A percentile compares a stretch with the other conserved stretches of the same genome.
phyloP scores from a whole-genome alignment of 768 basidiomycete species.

The Termitomyces sp. region DNA sequence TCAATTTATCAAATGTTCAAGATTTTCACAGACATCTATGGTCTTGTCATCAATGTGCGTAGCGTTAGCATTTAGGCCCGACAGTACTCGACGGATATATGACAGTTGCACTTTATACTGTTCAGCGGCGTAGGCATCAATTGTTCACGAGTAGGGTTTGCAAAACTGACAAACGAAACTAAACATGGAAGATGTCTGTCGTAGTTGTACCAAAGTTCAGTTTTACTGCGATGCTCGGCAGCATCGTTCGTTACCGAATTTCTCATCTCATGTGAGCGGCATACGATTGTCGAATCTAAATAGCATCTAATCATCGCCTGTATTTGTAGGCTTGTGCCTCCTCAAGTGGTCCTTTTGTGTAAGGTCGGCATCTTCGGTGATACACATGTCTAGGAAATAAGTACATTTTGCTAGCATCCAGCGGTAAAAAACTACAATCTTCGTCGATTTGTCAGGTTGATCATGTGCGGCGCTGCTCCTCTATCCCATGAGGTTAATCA shows the following conservation, averaged over 20 bases:
- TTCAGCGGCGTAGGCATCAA: slow-evolving; percentile 43
- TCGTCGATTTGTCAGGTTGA: slow-evolving; percentile 32
- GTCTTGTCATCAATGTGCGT: slow-evolving; percentile 53
- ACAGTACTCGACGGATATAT: neutral
- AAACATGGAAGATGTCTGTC: slow-evolving; percentile 33
- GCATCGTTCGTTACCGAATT: slow-evolving; percentile 53
- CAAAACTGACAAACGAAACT: neutral
- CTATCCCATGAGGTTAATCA: slow-evolving; percentile 48
- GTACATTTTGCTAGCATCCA: slow-evolving; percentile 34
- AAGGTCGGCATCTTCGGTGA: slow-evolving; percentile 29
- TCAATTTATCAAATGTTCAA: neutral
- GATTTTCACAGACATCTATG: slow-evolving; percentile 49
- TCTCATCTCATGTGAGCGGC: slow-evolving; percentile 41
- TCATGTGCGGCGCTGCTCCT: slow-evolving; percentile 56
- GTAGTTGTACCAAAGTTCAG: slow-evolving; percentile 61
- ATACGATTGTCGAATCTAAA: neutral
- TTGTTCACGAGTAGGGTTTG: neutral
- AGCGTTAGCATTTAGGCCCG: neutral
- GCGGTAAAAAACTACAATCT: slow-evolving; percentile 46
- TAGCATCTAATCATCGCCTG: neutral
- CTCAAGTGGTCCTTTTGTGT: slow-evolving; percentile 51
- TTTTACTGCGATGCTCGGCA: slow-evolving; percentile 54
- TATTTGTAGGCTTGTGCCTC: slow-evolving; percentile 44
- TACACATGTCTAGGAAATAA: neutral
- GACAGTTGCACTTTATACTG: slow-evolving; percentile 50